A percentile compares a stretch with the other conserved stretches of the same genome.
Conservation (phyloP, 345 rosid species). For the Isatis tinctoria region DNA sequence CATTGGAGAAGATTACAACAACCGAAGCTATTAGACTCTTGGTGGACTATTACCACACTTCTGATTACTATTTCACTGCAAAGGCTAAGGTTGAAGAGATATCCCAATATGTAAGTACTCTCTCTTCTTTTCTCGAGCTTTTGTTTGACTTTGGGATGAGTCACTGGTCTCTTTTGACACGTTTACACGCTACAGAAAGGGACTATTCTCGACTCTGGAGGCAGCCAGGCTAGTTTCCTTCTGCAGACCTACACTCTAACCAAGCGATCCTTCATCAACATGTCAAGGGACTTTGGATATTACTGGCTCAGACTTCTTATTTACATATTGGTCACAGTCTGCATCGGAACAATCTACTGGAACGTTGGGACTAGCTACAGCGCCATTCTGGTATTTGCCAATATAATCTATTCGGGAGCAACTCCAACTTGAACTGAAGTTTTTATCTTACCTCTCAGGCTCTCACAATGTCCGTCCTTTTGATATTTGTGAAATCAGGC, state of each 20-base stretch:
- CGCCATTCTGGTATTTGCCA: conserved; percentile 66
- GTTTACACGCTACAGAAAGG: conserved; percentile 57
- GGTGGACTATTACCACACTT: conserved; percentile 58
- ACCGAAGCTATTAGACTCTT: conserved; percentile 70
- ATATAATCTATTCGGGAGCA: not conserved
- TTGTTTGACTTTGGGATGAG: not conserved
- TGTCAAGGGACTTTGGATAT: conserved; percentile 96
- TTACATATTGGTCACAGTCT: conserved; percentile 70
- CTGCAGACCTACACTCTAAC: conserved; percentile 78
- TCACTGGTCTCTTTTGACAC: not conserved
- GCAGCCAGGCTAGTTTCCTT: conserved; percentile 93
- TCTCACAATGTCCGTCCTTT: not conserved
- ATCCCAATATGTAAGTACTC: conserved; percentile 71
- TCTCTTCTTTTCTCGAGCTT: not conserved
- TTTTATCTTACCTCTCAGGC: conserved; percentile 11
- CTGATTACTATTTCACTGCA: conserved; percentile 60
- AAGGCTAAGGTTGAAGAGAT: conserved; percentile 73
- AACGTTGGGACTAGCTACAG: conserved; percentile 80
- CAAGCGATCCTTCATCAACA: conserved; percentile 83
- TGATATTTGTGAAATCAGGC: conserved; percentile 48
- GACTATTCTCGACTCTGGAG: conserved; percentile 83
- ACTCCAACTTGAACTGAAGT: not conserved
- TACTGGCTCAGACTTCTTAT: conserved; percentile 95
- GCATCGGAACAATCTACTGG: conserved; percentile 89
- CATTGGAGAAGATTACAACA: conserved; percentile 79